Evolutionary conservation across 139 green algal species (phyloP), one percentile per base, ranked within the genome.

Genomic region (Chlamydomonas sphaeroides): DNA sequence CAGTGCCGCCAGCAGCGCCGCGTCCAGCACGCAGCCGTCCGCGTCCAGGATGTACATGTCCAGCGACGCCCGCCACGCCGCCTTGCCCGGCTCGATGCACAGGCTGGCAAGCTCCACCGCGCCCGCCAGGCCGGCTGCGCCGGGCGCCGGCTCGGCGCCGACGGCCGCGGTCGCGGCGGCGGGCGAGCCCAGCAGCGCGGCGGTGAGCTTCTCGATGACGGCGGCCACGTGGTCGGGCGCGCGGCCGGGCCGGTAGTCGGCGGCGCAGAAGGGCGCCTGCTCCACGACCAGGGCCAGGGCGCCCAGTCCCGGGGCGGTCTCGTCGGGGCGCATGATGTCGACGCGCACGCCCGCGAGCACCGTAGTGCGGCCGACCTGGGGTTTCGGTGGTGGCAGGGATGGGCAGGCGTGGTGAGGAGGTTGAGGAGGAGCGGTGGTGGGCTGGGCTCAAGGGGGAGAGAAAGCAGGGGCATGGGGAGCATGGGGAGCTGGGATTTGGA

Each of bases 1-100:
- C 20, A 95, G 42, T 15, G 84, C 83, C 0, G 94, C 93, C 25
- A 97, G 87, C 75, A 97, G 75, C 26, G 72, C 76, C 26, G 87
- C 90, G 45, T 97, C 94, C 4, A 94, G 39, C 18, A 97, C 51
- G 3, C 66, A 57, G 61, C 94, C 94, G 75, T 94, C 93, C 49
- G 88, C 88, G 53, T 96, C 91, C 28, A 97, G 85, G 4, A 97
- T 75, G 75, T 96, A 95, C 1, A 96, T 36, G 76, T 96, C 92
- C 6, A 97, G 48, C 63, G 90, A 89, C 4, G 89, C 66, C 18
- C 77, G 68, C 90, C 93, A 97, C 0, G 87, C 90, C 15, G 91
- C 90, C 48, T 84, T 87, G n/a, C 90, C 89, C 15, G 70, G 32
- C 3, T 76, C 71, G 41, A 98, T 95, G 84, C 88, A 94, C 36